Conservation (phyloP, 2,329 filamentous ascomycete genomes). For the Penicillium sp. region DNA sequence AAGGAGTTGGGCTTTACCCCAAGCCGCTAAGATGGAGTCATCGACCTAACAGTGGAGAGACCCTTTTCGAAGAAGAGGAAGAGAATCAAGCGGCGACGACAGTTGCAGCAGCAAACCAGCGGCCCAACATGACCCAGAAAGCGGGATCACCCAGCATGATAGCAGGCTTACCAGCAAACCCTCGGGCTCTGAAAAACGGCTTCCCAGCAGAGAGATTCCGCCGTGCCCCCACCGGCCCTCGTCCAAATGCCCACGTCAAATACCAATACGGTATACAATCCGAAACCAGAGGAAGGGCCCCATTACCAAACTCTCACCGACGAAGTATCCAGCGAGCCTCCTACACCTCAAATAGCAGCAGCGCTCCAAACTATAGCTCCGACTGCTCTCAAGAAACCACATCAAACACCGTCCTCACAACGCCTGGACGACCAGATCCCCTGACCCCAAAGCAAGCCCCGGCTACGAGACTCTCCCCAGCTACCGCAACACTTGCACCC, state of each 20-base stretch:
- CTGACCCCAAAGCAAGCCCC: constrained; percentile 15
- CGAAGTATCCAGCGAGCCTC: constrained; percentile 6
- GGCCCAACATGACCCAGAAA: constrained; percentile 1
- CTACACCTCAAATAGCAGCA: constrained; percentile 15
- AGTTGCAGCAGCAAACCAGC: not conserved
- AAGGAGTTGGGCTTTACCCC: constrained; percentile 40
- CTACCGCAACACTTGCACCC: constrained; percentile 23
- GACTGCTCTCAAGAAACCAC: constrained; percentile 11
- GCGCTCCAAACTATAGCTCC: constrained; percentile 10
- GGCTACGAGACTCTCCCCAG: constrained; percentile 19
- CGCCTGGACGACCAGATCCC: constrained; percentile 3
- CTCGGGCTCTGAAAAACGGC: constrained; percentile 39
- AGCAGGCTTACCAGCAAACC: constrained; percentile 40
- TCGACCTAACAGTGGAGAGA: constrained; percentile 37
- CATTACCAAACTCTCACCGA: constrained; percentile 11
- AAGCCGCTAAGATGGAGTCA: constrained; percentile 41
- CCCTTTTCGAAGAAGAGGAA: constrained; percentile 45
- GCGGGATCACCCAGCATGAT: constrained; percentile 12
- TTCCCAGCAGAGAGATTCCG: constrained; percentile 24
- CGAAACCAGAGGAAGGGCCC: not conserved
- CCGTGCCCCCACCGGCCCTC: constrained; percentile 6
- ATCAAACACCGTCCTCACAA: constrained; percentile 10
- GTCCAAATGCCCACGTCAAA: constrained; percentile 9
- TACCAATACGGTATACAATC: not conserved
- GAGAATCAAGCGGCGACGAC: not conserved